These are phyloP conservation scores for Salix udensis DNA, from an alignment of 345 rosid species.

Conservation along the genomic window DNA sequence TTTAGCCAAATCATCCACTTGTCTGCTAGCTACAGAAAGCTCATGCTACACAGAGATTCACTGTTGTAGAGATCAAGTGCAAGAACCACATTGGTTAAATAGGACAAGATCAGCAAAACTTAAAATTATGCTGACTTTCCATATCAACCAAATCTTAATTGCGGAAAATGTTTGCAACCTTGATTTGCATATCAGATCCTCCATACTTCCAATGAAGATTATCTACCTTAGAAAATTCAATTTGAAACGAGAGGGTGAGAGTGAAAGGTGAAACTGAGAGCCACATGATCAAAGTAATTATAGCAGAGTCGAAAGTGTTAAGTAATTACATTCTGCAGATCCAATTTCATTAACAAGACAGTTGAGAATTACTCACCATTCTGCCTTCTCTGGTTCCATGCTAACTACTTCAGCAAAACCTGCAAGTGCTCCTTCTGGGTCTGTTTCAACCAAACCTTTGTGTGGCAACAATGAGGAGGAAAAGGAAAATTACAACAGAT, in stretches of 20 bases:
- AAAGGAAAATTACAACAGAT: not conserved
- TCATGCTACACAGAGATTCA: not conserved
- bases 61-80: not conserved
- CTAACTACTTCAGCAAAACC: slow-evolving; percentile 89
- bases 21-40: not conserved
- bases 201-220: not conserved
- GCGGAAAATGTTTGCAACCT: not conserved
- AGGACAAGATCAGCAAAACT: not conserved
- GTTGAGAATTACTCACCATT: slow-evolving; percentile 52
- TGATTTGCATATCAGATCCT: not conserved
- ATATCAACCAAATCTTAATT: not conserved
- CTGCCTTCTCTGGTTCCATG: slow-evolving; percentile 99
- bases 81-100: not conserved
- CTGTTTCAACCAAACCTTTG: slow-evolving; percentile 85
- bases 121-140: not conserved
- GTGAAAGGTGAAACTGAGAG: not conserved
- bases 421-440: slow-evolving; percentile 85
- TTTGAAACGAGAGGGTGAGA: not conserved
- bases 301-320: not conserved
- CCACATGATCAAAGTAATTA: not conserved
- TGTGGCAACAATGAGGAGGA: not conserved
- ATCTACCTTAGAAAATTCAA: not conserved
- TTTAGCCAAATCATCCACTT: not conserved
- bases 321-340: not conserved
- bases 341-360: not conserved